Percentiles rank a stretch among this genome's conserved stretches.
These are phyloP conservation scores for Strobilomyces dryophilus DNA, from an alignment of 768 basidiomycete genomes.

Conservation along the genomic window DNA sequence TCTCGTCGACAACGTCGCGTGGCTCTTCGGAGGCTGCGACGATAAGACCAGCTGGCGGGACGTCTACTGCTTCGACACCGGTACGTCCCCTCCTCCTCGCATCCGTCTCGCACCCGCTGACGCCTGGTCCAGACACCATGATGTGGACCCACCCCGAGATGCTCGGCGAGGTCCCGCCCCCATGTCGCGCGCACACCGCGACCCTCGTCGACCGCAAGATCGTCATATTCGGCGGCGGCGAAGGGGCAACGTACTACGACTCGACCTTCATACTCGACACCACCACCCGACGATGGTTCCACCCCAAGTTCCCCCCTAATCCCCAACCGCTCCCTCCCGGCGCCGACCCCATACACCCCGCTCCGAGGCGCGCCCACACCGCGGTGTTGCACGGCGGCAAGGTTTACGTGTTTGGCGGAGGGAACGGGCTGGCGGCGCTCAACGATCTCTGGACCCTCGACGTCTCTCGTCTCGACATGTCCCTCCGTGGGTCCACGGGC, in stretches of 20 bases:
- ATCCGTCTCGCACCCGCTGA: not conserved
- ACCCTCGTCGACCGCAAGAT: conserved; percentile 79
- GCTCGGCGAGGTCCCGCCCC: conserved; percentile 73
- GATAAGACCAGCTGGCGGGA: conserved; percentile 71
- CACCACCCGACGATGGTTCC: conserved; percentile 59
- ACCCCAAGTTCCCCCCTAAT: conserved; percentile 35
- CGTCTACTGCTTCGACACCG: conserved; percentile 82
- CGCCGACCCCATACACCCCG: conserved; percentile 36
- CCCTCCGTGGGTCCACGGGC: conserved; percentile 8
- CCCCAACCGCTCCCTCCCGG: conserved; percentile 3
- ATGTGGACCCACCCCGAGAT: conserved; percentile 82
- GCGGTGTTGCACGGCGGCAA: conserved; percentile 67
- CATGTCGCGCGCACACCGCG: conserved; percentile 84
- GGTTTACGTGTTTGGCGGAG: conserved; percentile 91
- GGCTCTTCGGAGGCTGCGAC: conserved; percentile 90
- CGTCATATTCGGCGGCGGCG: conserved; percentile 84
- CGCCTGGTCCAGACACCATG: conserved; percentile 63
- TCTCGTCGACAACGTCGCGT: conserved; percentile 75
- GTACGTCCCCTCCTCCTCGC: conserved; percentile 32
- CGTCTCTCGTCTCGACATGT: conserved; percentile 41
- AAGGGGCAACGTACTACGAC: conserved; percentile 80
- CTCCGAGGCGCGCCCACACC: conserved; percentile 84
- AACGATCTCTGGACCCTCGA: conserved; percentile 91
- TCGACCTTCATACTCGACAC: conserved; percentile 82
- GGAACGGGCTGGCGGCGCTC: conserved; percentile 85